Conservation (phyloP, 1,139 yeast genomes). For the Arxiozyma slooffiae region DNA sequence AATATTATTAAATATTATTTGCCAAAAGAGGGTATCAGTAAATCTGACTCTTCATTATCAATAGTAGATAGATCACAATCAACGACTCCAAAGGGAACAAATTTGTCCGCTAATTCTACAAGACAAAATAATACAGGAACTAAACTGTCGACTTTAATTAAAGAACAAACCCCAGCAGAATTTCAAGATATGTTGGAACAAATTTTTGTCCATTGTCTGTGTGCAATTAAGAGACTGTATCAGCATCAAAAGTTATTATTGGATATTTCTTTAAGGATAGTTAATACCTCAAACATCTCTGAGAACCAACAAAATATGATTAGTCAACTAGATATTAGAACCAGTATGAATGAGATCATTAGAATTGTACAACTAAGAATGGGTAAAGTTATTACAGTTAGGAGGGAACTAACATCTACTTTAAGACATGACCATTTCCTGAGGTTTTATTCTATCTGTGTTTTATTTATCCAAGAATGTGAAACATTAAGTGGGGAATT, state of each 20-base stretch:
- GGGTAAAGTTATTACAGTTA: slow-evolving; percentile 67
- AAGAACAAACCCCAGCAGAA: slow-evolving; percentile 59
- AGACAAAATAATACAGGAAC: slow-evolving; percentile 17
- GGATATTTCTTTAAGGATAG: slow-evolving; percentile 56
- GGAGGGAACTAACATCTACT: slow-evolving; percentile 62
- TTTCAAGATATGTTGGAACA: slow-evolving; percentile 60
- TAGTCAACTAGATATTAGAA: slow-evolving; percentile 56
- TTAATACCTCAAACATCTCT: slow-evolving; percentile 26
- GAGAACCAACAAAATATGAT: slow-evolving; percentile 34
- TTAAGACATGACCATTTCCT: slow-evolving; percentile 49
- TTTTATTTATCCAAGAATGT: slow-evolving; percentile 70
- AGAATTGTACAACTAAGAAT: slow-evolving; percentile 67
- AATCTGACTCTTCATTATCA: neutral
- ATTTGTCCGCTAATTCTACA: slow-evolving; percentile 6
- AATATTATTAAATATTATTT: slow-evolving; percentile 55
- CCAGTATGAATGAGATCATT: slow-evolving; percentile 48
- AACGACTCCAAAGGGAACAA: neutral
- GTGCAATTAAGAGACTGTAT: slow-evolving; percentile 62
- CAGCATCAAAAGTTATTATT: slow-evolving; percentile 71
- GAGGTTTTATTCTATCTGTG: slow-evolving; percentile 55
- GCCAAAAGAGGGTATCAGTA: slow-evolving; percentile 34
- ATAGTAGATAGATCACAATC: slow-evolving; percentile 7
- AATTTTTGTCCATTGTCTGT: slow-evolving; percentile 57
- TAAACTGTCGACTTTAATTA: slow-evolving; percentile 46
- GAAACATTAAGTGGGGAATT: slow-evolving; percentile 74